Evolutionary conservation across 169 alveolate species (phyloP), one percentile per base, ranked within the genome.

Genomic region (Eimeria zaria): DNA sequence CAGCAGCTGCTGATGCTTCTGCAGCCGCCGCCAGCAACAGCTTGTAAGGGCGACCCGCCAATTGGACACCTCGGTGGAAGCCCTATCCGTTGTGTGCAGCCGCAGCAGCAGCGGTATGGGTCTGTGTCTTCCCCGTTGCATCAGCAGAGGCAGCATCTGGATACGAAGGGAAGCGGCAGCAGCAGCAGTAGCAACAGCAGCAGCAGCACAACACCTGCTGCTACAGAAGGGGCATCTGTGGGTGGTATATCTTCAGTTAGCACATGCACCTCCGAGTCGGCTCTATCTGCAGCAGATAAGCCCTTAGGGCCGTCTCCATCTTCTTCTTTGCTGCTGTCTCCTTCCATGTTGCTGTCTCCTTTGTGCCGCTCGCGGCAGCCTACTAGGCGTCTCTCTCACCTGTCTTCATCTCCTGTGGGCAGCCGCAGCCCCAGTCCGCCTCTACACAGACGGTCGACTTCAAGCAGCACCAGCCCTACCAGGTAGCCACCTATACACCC

Each of bases 391-490:
- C 24, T 24, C 18, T 55, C 93, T 60, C 83, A 39, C 7, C 27
- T 62, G 1, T 60, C 80, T 36, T 62, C 93, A 1, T 51, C 89
- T 2, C 60, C 64, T 41, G 22, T 87, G 18, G 81, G 93, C 39
- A 62, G 51, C 78, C 93, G 93, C 80, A 87, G 93, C 64, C 93
- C 93, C 0, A 87, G 93, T 44, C 93, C 81, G 2, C 67, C 91
- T 46, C 30, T 62, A 16, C 83, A 60, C n/a, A 27, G 93, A 58
- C 93, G 93, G 27, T 87, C 93, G 9, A 62, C 62, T 18, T 87
- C 93, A 5, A 87, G 44, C 93, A 87, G 93, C 93, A 41, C 83
- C 64, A 87, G 93, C 48, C 93, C 93, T 33, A 87, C 93, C 67
- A 87, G 93, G 93, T 87, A 87, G 22, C 33, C 62, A 62, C 48